These are phyloP conservation scores for Helianthus annuus DNA, from an alignment of 129 eudicot genomes.

Conservation along the genomic window HanXRQr2.0-SUNRISE NC_035443.2:177593825-177594324, in stretches of 20 bases:
- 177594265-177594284: not conserved
- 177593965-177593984: conserved; percentile 77
- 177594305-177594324: conserved; percentile 97
- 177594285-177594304: conserved; percentile 51
- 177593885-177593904: conserved; percentile 37
- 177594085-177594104: conserved; percentile 73
- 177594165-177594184: conserved; percentile 83
- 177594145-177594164: conserved; percentile 86
- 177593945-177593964: conserved; percentile 75
- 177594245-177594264: not conserved
- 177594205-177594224: not conserved
- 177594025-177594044: conserved; percentile 1
- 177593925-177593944: conserved; percentile 97
- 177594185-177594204: conserved; percentile 46
- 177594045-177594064: conserved; percentile 51
- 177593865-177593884: not conserved
- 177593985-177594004: not conserved
- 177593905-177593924: conserved; percentile 84
- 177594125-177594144: conserved; percentile 99
- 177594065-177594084: conserved; percentile 95
- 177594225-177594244: conserved; percentile 12
- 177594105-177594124: conserved; percentile 98
- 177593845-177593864: conserved; percentile 8
- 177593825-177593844: conserved; percentile 1
- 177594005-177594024: not conserved